These are phyloP conservation scores for Boletus rubescentipes DNA, from an alignment of 768 basidiomycete genomes.

Conservation along the genomic window DNA sequence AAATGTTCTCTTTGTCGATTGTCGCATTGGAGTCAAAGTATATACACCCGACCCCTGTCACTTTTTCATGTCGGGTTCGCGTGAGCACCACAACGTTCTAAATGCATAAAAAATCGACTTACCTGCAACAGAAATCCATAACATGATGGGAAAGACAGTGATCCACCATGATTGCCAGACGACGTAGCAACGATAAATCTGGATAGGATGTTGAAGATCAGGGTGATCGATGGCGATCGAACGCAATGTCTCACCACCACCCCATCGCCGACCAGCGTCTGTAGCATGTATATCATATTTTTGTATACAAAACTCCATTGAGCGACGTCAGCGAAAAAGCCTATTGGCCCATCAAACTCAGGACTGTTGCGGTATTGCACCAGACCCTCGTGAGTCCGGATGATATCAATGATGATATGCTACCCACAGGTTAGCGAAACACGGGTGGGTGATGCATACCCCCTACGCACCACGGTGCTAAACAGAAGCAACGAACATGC, in stretches of 20 bases:
- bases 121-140: conserved; percentile 15
- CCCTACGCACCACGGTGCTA: no score
- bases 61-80: not conserved
- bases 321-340: no score
- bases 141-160: conserved; percentile 8
- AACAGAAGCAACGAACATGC: conserved; percentile 16
- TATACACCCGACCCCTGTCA: conserved; percentile 15
- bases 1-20: conserved; percentile 10
- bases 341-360: no score
- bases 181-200: conserved; percentile 30
- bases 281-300: no score
- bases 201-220: not conserved
- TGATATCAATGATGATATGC: no score
- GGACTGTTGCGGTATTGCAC: no score
- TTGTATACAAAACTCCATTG: no score
- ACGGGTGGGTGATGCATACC: no score
- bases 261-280: no score
- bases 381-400: no score
- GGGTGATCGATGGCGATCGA: not conserved
- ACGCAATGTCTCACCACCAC: not conserved
- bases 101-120: not conserved
- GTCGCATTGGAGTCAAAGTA: conserved; percentile 16
- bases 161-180: conserved; percentile 26
- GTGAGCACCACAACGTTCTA: not conserved
- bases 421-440: no score